Conservation (phyloP, 345 rosid species). For the Eucalyptus fibrosa region DNA sequence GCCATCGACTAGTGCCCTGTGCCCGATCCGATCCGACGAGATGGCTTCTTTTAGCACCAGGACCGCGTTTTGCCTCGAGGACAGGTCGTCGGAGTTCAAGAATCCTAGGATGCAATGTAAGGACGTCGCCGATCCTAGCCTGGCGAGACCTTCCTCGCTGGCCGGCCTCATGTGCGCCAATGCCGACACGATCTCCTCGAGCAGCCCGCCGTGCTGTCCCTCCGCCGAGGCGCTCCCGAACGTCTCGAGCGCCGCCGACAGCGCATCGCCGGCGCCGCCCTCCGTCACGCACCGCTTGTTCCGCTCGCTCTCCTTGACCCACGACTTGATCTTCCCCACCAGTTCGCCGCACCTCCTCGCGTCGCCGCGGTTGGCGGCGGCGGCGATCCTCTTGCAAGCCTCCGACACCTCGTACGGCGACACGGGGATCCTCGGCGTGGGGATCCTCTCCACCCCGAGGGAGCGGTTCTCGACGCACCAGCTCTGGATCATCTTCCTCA, state of each 20-base stretch:
- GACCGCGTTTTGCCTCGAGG: conserved; percentile 7
- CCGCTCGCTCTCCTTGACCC: conserved; percentile 19
- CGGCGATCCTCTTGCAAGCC: not conserved
- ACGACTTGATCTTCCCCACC: conserved; percentile 8
- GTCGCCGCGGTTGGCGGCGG: conserved; percentile 1
- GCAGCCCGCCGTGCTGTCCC: not conserved
- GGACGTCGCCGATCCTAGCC: conserved; percentile 3
- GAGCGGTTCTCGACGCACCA: conserved; percentile 22
- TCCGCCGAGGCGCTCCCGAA: conserved; percentile 2
- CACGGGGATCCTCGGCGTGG: conserved; percentile 23
- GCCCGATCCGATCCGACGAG: not conserved
- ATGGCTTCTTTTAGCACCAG: conserved; percentile 7
- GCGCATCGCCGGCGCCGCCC: not conserved
- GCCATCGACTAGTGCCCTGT: not conserved
- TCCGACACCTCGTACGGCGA: conserved; percentile 6
- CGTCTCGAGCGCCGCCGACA: conserved; percentile 8
- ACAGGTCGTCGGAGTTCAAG: conserved; percentile 8
- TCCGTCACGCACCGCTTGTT: conserved; percentile 7
- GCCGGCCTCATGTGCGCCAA: conserved; percentile 9
- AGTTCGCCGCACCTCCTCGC: conserved; percentile 3
- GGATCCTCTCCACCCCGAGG: conserved; percentile 17
- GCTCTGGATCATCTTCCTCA: conserved; percentile 20
- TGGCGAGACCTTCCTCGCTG: conserved; percentile 2
- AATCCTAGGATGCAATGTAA: conserved; percentile 6
- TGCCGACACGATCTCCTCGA: conserved; percentile 8